These are phyloP conservation scores for Lactifluus rugatus DNA, from an alignment of 768 basidiomycete species.

Conservation along the genomic window DNA sequence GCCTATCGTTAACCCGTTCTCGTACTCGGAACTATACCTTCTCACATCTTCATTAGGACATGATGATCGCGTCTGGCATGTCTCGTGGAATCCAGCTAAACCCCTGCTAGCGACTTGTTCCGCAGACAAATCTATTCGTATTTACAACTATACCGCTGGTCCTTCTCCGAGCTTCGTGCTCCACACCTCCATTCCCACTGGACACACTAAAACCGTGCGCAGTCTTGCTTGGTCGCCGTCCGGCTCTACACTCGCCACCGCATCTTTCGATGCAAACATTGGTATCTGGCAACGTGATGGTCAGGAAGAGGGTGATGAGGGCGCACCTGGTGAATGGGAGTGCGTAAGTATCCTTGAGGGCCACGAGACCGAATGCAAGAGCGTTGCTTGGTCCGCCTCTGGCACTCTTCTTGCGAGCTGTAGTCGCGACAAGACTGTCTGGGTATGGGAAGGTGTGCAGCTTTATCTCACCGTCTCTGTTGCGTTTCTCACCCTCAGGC, in stretches of 20 bases:
- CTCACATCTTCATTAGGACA: constrained; percentile 40
- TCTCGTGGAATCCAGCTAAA: constrained; percentile 80
- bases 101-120: constrained; percentile 88
- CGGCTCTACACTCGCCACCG: constrained; percentile 79
- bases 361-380: constrained; percentile 94
- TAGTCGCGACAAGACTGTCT: constrained; percentile 93
- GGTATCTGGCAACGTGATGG: constrained; percentile 79
- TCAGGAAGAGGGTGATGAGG: constrained; percentile 30
- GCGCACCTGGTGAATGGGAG: constrained; percentile 58
- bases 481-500: neutral
- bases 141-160: constrained; percentile 55
- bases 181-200: constrained; percentile 63
- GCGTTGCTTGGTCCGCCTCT: constrained; percentile 27
- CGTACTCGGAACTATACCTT: neutral
- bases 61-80: constrained; percentile 76
- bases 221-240: constrained; percentile 83
- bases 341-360: constrained; percentile 82
- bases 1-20: neutral
- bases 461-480: neutral
- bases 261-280: constrained; percentile 88
- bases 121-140: constrained; percentile 81
- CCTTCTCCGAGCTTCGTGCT: constrained; percentile 37
- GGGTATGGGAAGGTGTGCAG: constrained; percentile 91
- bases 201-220: constrained; percentile 82
- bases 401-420: constrained; percentile 81